Conservation (phyloP, 495 filamentous ascomycete species). For the Penicillium flavigenum region DNA sequence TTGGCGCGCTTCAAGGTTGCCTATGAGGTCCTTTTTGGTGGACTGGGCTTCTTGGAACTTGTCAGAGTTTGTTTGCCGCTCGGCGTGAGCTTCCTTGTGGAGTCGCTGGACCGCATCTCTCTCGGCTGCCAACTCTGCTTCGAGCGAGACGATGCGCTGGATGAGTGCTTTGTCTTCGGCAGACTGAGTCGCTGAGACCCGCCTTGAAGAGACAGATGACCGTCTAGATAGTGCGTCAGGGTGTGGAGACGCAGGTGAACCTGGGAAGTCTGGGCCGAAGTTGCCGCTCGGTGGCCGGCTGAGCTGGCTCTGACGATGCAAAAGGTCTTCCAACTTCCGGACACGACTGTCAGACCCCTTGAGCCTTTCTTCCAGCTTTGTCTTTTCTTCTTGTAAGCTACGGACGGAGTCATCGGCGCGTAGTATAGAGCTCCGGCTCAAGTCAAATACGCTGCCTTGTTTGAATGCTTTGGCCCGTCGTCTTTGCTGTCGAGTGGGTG, state of each 20-base stretch:
- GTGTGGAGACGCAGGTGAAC: constrained; percentile 52
- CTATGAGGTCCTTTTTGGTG: constrained; percentile 90
- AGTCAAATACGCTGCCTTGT: constrained; percentile 88
- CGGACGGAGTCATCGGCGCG: constrained; percentile 78
- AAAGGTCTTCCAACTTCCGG: constrained; percentile 85
- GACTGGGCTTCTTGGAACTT: constrained; percentile 80
- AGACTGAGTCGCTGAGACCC: constrained; percentile 65
- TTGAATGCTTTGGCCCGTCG: constrained; percentile 91
- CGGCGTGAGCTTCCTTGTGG: constrained; percentile 62
- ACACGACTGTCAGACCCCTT: constrained; percentile 89
- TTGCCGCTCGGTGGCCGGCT: constrained; percentile 68
- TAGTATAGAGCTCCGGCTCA: constrained; percentile 74
- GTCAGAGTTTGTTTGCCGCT: constrained; percentile 62
- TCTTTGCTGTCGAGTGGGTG: constrained; percentile 70
- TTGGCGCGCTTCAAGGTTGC: constrained; percentile 89
- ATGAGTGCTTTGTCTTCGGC: constrained; percentile 63
- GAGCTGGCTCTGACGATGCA: constrained; percentile 80
- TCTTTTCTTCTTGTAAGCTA: constrained; percentile 73
- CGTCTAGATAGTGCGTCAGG: constrained; percentile 57
- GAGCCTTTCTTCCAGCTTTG: constrained; percentile 73
- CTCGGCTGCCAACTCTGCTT: constrained; percentile 71
- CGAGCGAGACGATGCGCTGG: constrained; percentile 73
- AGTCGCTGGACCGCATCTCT: constrained; percentile 57
- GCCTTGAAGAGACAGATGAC: constrained; percentile 64
- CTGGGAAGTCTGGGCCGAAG: constrained; percentile 55